These are phyloP conservation scores for Xerophyta viscosa DNA, from an alignment of 106 monocot species.

Conservation along the genomic window DNA sequence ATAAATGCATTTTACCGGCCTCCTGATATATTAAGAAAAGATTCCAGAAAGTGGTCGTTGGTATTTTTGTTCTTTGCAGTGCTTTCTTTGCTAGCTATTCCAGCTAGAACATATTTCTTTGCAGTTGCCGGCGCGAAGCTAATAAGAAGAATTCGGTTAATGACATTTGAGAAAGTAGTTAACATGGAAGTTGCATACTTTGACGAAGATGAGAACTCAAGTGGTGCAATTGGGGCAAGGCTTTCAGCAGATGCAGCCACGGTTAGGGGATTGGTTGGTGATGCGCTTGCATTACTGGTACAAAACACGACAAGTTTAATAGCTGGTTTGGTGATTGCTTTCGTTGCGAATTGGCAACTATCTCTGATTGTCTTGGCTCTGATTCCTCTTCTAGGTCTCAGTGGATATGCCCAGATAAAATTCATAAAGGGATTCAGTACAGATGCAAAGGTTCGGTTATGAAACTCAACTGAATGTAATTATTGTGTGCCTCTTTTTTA, in stretches of 20 bases:
- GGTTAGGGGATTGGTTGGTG: constrained; percentile 52
- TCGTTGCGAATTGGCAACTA: constrained; percentile 46
- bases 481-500: too few species aligned
- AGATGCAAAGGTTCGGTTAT: constrained; percentile 42
- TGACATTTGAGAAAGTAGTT: constrained; percentile 59
- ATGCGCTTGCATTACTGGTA: constrained; percentile 43
- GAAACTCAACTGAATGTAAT: too few species aligned
- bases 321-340: constrained; percentile 43
- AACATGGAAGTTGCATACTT: constrained; percentile 66
- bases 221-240: constrained; percentile 55
- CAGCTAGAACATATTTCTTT: constrained; percentile 40
- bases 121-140: constrained; percentile 41
- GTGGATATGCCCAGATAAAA: constrained; percentile 42
- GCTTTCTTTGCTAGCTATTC: constrained; percentile 24
- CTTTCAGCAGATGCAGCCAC: constrained; percentile 50
- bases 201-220: constrained; percentile 45
- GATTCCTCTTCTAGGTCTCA: constrained; percentile 39
- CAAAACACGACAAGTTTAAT: constrained; percentile 39
- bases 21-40: constrained; percentile 31
- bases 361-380: constrained; percentile 46
- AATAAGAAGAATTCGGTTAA: constrained; percentile 49
- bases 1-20: constrained; percentile 41
- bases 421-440: constrained; percentile 46
- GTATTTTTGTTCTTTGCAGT: constrained; percentile 33
- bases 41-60: constrained; percentile 38